Base-by-base conservation (phyloP, 306 rosid genomes). In the Prunus mongolica region DNA sequence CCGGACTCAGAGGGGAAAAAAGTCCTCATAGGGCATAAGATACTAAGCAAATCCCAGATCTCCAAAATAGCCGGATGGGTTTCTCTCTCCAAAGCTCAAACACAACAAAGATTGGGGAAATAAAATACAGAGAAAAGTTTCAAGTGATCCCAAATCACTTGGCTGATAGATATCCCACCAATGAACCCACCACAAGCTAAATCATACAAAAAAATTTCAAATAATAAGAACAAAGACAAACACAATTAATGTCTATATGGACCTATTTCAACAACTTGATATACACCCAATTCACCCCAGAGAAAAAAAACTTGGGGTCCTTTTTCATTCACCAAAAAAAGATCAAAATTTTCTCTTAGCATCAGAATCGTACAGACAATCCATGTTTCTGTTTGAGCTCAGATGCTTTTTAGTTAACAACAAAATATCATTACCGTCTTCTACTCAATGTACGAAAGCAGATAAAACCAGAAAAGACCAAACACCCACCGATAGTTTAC, bases 1-100 rank as follows among this genome's bases (percentile, higher is more conserved):
- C 89, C 88, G 27, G 90, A 80, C 73, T 93, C 98, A 45, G 92
- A 82, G 80, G 92, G 87, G 81, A 89, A 88, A 85, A 93, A 91
- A 78, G 86, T 84, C 96, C 81, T 93, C 98, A 93, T 93, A 24
- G 91, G 87, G 92, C 93, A 87, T 86, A 88, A 80, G 80, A 89
- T 78, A 67, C 85, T 79, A 79, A 86, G 78, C 84, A 88, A 83
- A 28, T 89, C 88, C 93, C 93, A 84, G 97, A 93, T 89, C 96
- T 91, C 97, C 91, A 89, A 92, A 84, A 84, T 72, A 84, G 79
- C 84, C 64, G 79, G 74, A 70, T 78, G 78, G 60, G 80, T 66
- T 76, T 85, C 62, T 80, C 82, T 82, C 84, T 82, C 90, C 72
- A 71, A 78, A 79, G 68, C 65, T 61, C 78, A 75, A 82, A 69